Conservation (phyloP, 2,329 filamentous ascomycete genomes). For the Phaeosphaeriaceae sp. region DNA sequence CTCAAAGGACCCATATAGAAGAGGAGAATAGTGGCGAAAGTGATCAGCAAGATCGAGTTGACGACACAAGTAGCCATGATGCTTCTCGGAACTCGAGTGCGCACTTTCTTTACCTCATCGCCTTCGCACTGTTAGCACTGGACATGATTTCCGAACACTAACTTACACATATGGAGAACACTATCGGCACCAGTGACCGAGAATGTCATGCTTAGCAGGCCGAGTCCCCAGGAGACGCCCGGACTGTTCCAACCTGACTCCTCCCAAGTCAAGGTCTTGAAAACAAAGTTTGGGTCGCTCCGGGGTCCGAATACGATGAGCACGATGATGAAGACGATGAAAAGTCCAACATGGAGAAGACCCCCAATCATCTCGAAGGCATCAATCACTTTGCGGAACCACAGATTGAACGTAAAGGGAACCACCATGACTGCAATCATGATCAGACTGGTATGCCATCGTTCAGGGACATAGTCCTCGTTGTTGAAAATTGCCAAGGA, state of each 20-base stretch:
- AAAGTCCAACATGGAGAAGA: constrained; percentile 57
- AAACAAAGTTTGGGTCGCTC: constrained; percentile 51
- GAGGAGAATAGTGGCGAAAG: constrained; percentile 54
- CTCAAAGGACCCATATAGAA: constrained; percentile 55
- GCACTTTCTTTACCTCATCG: constrained; percentile 53
- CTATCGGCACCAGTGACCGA: constrained; percentile 56
- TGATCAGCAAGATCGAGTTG: constrained; percentile 53
- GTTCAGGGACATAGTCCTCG: constrained; percentile 43
- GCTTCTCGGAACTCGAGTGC: constrained; percentile 50
- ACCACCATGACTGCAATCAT: constrained; percentile 53
- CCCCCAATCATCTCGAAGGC: constrained; percentile 56
- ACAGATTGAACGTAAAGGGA: constrained; percentile 53
- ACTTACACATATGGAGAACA: constrained; percentile 52
- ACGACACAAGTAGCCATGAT: constrained; percentile 48
- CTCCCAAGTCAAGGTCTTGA: constrained; percentile 54
- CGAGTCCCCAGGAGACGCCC: constrained; percentile 53
- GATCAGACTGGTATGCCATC: constrained; percentile 60
- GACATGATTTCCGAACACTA: background rate
- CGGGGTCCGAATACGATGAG: constrained; percentile 53
- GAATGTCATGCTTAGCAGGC: constrained; percentile 44
- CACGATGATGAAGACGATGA: constrained; percentile 58
- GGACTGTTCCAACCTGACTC: constrained; percentile 52
- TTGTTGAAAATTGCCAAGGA: constrained; percentile 49
- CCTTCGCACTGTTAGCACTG: constrained; percentile 16
- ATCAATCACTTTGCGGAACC: constrained; percentile 55